Evolutionary conservation across 2,329 filamentous ascomycete species (phyloP), one percentile per base, ranked within the genome.

Genomic region (Paecilomyces niveus): DNA sequence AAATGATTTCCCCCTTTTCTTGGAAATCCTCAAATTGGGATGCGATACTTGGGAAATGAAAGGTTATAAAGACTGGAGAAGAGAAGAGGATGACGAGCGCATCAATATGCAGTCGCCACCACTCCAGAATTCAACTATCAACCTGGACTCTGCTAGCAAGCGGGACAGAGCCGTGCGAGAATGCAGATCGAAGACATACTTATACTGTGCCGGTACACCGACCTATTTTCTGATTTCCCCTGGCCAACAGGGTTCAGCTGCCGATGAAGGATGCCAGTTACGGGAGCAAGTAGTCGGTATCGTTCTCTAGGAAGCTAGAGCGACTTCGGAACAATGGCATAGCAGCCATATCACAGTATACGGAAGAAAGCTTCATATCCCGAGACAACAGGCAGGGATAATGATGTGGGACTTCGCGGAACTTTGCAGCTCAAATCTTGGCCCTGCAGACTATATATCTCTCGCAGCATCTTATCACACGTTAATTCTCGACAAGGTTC

Each of bases 41-140:
- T 93, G 90, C 68, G 89, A 93, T 65, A 86, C 92, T 54, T 92
- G 89, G 88, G 87, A 92, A 69, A 92, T 93, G 83, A 88, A 90
- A 64, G 86, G 89, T 1, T 82, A 82, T 1, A 84, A 79, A 57
- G 90, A 94, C 68, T 93, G 89, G 79, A 79, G 89, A 63, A 76
- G 84, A 61, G 63, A 63, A 39, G 56, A 60, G 9, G 39, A 60
- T 21, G 57, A 63, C 7, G 55, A 56, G 33, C 29, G 50, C 22
- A 65, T 70, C 26, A 5, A 52, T 29, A 3, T 13, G 10, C 50
- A 52, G 3, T 45, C 15, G n/a, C 18, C 39, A 45, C 21, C 35
- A 21, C 50, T 22, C 5, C 9, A 52, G 11, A n/a, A 13, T n/a
- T n/a, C 26, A 9, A 18, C 21, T 3, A 13, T n/a, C n/a, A n/a